These are phyloP conservation scores for Thermothelomyces thermophilus DNA, from an alignment of 2,329 filamentous ascomycete species.

Conservation along the genomic window DNA sequence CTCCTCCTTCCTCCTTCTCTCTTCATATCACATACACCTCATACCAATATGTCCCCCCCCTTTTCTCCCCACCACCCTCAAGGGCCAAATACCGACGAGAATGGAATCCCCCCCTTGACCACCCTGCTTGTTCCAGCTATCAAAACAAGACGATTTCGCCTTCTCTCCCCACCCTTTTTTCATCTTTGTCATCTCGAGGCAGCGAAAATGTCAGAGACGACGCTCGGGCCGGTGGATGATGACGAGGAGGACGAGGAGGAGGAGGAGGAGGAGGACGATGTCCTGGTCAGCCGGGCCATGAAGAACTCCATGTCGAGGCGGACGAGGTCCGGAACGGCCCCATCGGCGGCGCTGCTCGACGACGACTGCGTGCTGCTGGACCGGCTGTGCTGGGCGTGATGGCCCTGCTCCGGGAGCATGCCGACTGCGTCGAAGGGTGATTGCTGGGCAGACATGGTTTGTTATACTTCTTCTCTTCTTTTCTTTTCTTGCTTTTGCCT, in stretches of 20 bases:
- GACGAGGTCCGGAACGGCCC: conserved; percentile 12
- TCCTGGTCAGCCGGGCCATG: conserved; percentile 15
- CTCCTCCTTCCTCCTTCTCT: not conserved
- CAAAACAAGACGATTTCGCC: not conserved
- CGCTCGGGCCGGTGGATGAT: no score
- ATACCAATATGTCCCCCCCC: not conserved
- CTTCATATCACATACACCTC: no score
- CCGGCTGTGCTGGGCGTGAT: conserved; percentile 12
- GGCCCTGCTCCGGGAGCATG: no score
- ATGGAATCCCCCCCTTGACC: not conserved
- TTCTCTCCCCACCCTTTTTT: not conserved
- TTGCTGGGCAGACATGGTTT: not conserved
- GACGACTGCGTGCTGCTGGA: conserved; percentile 15
- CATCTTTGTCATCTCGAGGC: not conserved
- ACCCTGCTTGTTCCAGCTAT: not conserved
- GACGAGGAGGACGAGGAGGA: not conserved
- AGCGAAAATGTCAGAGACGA: no score
- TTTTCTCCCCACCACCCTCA: not conserved
- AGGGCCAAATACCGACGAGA: no score
- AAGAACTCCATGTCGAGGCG: conserved; percentile 18
- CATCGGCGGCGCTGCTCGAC: not conserved
- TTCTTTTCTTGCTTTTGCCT: no score
- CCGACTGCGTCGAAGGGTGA: not conserved
- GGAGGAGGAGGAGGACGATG: conserved; percentile 2
- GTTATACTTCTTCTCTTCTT: no score